Evolutionary conservation across 129 eudicot genomes (phyloP).

Genomic region (Centaurea solstitialis): DNA sequence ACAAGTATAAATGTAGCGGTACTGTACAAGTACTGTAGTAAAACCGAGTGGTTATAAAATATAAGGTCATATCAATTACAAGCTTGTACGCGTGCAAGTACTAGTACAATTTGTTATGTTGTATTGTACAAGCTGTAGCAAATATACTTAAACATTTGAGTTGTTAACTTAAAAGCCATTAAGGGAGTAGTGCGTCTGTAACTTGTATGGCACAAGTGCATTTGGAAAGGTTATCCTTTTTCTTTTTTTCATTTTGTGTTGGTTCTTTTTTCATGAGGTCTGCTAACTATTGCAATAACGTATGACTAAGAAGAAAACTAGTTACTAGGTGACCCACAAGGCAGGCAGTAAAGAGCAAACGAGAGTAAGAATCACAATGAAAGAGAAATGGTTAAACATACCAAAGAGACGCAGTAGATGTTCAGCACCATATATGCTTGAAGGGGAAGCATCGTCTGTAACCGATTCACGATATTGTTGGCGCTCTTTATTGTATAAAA

Average conservation of each 20-base stretch:
- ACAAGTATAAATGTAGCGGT: constrained; percentile 18
- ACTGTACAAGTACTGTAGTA: constrained; percentile 5
- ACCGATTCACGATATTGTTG: constrained; percentile 66
- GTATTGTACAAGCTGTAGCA: constrained; percentile 3
- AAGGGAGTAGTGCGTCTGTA: background rate
- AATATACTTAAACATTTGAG: background rate
- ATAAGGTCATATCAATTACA: background rate
- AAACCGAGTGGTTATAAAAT: background rate
- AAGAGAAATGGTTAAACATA: constrained; percentile 31
- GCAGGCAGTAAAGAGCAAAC: no score
- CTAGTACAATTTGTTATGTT: constrained; percentile 3
- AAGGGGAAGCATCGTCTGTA: constrained; percentile 65
- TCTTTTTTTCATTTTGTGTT: background rate
- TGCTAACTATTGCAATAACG: background rate
- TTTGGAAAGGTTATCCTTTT: background rate
- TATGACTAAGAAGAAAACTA: no score
- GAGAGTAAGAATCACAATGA: background rate
- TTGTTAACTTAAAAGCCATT: background rate
- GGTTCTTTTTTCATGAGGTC: background rate
- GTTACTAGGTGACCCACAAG: no score
- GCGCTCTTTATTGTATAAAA: constrained; percentile 80
- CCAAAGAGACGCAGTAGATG: constrained; percentile 97
- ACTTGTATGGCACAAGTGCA: constrained; percentile 1
- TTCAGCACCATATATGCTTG: constrained; percentile 88
- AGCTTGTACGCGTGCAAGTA: constrained; percentile 8